A percentile compares a stretch with the other conserved stretches of the same genome.
These are phyloP conservation scores for Actinomortierella ambigua DNA, from an alignment of 371 early-diverging fungal genomes.

Conservation along the genomic window DNA sequence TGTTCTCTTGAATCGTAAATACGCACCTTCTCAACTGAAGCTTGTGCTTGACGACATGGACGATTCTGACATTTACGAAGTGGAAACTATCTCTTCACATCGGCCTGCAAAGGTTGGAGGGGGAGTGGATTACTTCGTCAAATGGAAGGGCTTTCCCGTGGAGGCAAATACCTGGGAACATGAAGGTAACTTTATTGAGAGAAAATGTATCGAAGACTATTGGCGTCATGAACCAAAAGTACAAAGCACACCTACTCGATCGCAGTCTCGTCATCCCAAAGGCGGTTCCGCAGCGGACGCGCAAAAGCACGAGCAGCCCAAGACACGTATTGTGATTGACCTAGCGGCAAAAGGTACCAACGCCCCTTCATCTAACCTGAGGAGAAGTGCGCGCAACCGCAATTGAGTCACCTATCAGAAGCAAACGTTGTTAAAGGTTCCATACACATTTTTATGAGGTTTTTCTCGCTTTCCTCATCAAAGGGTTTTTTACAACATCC, in stretches of 20 bases:
- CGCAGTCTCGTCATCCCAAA: constrained; percentile 5
- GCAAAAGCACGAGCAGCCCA: too few species aligned
- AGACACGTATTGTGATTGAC: too few species aligned
- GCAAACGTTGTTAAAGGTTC: too few species aligned
- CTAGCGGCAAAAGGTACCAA: too few species aligned
- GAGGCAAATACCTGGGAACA: constrained; percentile 18
- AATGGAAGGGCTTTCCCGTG: constrained; percentile 2
- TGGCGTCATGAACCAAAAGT: constrained; percentile 13
- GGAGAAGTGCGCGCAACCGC: too few species aligned
- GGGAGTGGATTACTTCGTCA: constrained; percentile 4
- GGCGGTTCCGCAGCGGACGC: too few species aligned
- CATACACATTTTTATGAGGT: too few species aligned
- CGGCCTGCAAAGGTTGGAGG: background rate
- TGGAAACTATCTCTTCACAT: constrained; percentile 3
- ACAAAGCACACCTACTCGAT: background rate
- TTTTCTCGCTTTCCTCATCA: too few species aligned
- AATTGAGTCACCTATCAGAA: too few species aligned
- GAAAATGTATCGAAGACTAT: constrained; percentile 14
- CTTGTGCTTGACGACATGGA: background rate
- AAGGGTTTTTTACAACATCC: too few species aligned
- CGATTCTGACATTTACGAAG: background rate
- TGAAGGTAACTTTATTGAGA: constrained; percentile 11
- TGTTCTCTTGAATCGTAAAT: background rate
- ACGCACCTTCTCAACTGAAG: constrained; percentile 6
- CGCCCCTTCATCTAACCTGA: too few species aligned